Base-by-base conservation (phyloP, 805 yeast genomes). In the Naumovozyma baii region DNA sequence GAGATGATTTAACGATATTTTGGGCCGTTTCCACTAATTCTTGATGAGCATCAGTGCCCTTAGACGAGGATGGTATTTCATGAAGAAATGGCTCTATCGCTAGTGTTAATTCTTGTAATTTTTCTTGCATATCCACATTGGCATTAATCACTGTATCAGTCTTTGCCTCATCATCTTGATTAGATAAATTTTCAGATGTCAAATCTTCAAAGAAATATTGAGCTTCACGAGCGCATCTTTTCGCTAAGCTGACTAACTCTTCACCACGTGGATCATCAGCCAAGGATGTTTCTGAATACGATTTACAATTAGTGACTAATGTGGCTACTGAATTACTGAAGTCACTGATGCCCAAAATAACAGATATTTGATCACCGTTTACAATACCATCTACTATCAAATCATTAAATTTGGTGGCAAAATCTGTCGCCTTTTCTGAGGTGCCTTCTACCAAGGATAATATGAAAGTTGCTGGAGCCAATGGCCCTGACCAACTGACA, bases 61-160 rank as follows among this genome's bases (percentile, higher is more conserved):
- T 41, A 45, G 48, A 34, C 1, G 15, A 13, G 28, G 36, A 48
- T 45, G n/a, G 64, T 18, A 35, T 33, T 17, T 38, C 34, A 8
- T 34, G 31, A 12, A 41, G 25, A 55, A 39, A 78, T 74, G 36
- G 72, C 69, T 51, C 56, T 17, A 83, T 65, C 2, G 67, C 63
- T 44, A 84, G 90, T 13, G 78, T 70, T 36, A 74, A 64, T 22
- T 66, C 68, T 54, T 83, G 88, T 38, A 87, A 67, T 25, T 72
- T 60, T 47, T 79, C 77, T 61, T 85, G 95, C 40, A 86, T 78
- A 45, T 74, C 79, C 31, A 83, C 67, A 52, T 85, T 85, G 43
- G 83, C 78, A 46, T 76, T 75, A 48, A 85, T 83, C 1, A 84
- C 94, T 26, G 72, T 68, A 47, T 86, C 95, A 9, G 83, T 76